These are phyloP conservation scores for Tetracentron sinense DNA, from an alignment of 164 flowering plant species.

Conservation along the genomic window DNA sequence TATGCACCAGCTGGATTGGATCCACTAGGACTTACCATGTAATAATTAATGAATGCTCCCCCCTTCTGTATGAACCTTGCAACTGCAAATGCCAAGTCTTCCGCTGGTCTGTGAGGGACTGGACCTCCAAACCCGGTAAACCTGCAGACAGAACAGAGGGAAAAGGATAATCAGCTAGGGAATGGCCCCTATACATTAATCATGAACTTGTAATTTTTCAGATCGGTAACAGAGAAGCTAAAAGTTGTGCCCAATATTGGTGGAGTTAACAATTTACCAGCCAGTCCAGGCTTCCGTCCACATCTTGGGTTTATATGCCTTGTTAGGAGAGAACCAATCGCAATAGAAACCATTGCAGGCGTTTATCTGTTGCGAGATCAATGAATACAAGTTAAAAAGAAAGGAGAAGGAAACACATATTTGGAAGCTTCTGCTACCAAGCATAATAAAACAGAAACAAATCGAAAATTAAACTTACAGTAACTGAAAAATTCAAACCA, in stretches of 20 bases:
- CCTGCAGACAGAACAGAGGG: too few species aligned
- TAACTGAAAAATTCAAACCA: background rate
- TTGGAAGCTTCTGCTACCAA: background rate
- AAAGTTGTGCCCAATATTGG: too few species aligned
- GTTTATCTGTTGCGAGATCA: slow-evolving; percentile 58
- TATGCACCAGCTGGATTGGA: background rate
- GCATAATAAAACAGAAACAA: background rate
- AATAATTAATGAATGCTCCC: slow-evolving; percentile 86
- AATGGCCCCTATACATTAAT: too few species aligned
- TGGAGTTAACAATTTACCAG: slow-evolving; percentile 74
- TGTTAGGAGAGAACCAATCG: slow-evolving; percentile 93
- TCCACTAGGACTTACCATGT: slow-evolving; percentile 60
- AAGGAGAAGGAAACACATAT: background rate
- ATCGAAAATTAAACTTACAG: too few species aligned
- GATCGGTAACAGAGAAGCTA: too few species aligned
- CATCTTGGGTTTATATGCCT: slow-evolving; percentile 88
- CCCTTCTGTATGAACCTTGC: slow-evolving; percentile 95
- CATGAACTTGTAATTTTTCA: too few species aligned
- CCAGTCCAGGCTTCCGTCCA: slow-evolving; percentile 99
- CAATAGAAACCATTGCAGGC: slow-evolving; percentile 98
- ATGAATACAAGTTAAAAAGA: slow-evolving; percentile 3
- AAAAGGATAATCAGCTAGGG: too few species aligned
- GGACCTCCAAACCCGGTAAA: too few species aligned
- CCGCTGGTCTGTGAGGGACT: too few species aligned
- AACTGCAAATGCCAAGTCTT: slow-evolving; percentile 87